Conservation (phyloP, 139 green algal genomes). For the Chlorella sp. region DNA sequence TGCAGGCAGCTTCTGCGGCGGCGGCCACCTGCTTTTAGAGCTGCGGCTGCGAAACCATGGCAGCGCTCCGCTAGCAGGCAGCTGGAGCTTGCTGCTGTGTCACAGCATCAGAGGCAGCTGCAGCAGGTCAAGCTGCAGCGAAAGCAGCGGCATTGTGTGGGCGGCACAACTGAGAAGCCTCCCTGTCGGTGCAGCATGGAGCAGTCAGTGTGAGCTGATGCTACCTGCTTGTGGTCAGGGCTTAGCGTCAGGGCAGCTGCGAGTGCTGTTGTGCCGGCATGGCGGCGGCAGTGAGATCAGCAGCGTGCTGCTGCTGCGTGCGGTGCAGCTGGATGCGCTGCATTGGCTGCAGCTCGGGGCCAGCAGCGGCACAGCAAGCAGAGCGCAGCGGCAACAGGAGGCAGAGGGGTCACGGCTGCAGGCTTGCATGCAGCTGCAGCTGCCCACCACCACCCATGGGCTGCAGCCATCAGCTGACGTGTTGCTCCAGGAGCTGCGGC, state of each 20-base stretch:
- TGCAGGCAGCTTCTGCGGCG: neutral
- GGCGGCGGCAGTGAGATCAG: neutral
- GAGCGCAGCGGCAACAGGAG: neutral
- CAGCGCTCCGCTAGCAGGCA: neutral
- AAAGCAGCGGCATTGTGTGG: neutral
- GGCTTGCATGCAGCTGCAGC: neutral
- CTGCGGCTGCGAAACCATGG: neutral
- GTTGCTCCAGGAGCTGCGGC: neutral
- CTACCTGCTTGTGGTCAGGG: neutral
- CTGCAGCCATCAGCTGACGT: neutral
- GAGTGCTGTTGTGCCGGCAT: conserved; percentile 2
- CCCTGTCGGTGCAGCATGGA: neutral
- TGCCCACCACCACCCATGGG: neutral
- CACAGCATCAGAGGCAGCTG: neutral
- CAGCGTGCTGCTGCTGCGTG: neutral
- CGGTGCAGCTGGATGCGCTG: neutral
- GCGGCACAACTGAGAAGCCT: neutral
- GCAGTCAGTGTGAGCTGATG: neutral
- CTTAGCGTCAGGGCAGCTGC: neutral
- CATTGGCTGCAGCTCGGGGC: neutral
- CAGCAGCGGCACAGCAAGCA: neutral
- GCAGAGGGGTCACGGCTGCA: neutral
- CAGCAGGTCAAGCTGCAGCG: neutral
- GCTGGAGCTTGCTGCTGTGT: neutral
- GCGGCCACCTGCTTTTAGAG: neutral